These are phyloP conservation scores for Fusarium irregulare DNA, from an alignment of 2,329 filamentous ascomycete genomes.

Conservation along the genomic window DNA sequence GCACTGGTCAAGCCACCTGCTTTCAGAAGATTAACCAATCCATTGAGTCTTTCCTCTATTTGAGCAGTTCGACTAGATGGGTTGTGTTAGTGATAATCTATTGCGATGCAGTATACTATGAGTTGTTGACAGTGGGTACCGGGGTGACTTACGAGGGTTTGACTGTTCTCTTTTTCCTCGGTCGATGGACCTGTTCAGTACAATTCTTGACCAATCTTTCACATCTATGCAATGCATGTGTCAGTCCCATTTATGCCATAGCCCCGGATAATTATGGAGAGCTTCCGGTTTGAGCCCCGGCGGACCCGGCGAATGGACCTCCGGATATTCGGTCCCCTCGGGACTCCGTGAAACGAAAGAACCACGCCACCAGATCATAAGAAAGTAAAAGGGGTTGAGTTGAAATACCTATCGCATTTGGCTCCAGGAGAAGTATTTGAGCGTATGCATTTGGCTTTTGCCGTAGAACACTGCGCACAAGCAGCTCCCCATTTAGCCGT, in stretches of 20 bases:
- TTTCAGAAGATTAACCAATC: slow-evolving; percentile 60
- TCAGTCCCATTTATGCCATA: slow-evolving; percentile 20
- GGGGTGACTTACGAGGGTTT: slow-evolving; percentile 60
- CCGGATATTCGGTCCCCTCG: slow-evolving; percentile 7
- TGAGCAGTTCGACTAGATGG: slow-evolving; percentile 58
- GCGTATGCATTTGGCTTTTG: slow-evolving; percentile 64
- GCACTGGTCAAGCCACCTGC: slow-evolving; percentile 53
- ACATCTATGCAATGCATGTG: slow-evolving; percentile 52
- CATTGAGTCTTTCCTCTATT: slow-evolving; percentile 62
- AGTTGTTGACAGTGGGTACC: not conserved
- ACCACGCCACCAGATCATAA: not conserved
- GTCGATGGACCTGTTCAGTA: slow-evolving; percentile 59
- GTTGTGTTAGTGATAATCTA: not conserved
- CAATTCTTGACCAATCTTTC: slow-evolving; percentile 62
- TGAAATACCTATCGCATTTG: slow-evolving; percentile 58
- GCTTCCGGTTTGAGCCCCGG: slow-evolving; percentile 15
- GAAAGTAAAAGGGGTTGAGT: not conserved
- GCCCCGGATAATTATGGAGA: slow-evolving; percentile 25
- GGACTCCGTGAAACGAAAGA: not conserved
- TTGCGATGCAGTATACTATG: not conserved
- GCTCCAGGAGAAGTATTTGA: slow-evolving; percentile 51
- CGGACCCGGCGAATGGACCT: slow-evolving; percentile 22
- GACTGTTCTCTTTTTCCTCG: slow-evolving; percentile 62
- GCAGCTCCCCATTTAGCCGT: slow-evolving; percentile 63
- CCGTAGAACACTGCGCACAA: slow-evolving; percentile 60